Evolutionary conservation across 768 basidiomycete species (phyloP).

Genomic region (Psilocybe sp.): DNA sequence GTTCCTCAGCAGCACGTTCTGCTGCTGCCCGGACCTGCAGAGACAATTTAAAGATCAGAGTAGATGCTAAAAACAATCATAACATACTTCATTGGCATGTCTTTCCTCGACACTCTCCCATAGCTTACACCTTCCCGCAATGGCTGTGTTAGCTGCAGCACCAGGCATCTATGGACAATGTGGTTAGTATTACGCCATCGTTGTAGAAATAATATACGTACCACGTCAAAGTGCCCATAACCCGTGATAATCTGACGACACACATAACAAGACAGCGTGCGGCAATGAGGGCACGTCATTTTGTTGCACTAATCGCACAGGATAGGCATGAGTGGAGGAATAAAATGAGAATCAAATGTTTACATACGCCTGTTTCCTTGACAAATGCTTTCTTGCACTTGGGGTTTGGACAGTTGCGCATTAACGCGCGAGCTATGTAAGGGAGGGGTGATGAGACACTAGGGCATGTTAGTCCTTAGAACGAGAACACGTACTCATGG

Average conservation of each 20-base stretch:
- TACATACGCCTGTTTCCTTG: constrained; percentile 71
- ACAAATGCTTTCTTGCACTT: constrained; percentile 81
- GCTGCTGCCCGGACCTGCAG: too few species aligned
- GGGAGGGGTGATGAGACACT: neutral
- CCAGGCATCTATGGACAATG: constrained; percentile 11
- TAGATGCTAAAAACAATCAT: too few species aligned
- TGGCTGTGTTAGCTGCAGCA: constrained; percentile 18
- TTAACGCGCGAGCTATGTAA: constrained; percentile 65
- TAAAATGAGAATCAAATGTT: too few species aligned
- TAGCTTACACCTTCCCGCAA: constrained; percentile 51
- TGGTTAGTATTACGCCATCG: neutral
- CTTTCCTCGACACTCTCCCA: constrained; percentile 69
- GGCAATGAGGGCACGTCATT: constrained; percentile 77
- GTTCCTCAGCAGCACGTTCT: too few species aligned
- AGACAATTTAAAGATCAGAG: too few species aligned
- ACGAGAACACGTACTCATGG: constrained; percentile 65
- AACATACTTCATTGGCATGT: constrained; percentile 62
- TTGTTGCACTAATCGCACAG: constrained; percentile 73
- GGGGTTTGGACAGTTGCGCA: constrained; percentile 72
- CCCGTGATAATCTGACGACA: constrained; percentile 72
- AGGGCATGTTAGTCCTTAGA: neutral
- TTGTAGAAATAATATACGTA: constrained; percentile 13
- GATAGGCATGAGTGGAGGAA: too few species aligned
- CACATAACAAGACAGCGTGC: constrained; percentile 77
- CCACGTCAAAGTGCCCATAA: constrained; percentile 73